Conservation (phyloP, 257 asterid genomes). For the Scutellaria baicalensis region DNA sequence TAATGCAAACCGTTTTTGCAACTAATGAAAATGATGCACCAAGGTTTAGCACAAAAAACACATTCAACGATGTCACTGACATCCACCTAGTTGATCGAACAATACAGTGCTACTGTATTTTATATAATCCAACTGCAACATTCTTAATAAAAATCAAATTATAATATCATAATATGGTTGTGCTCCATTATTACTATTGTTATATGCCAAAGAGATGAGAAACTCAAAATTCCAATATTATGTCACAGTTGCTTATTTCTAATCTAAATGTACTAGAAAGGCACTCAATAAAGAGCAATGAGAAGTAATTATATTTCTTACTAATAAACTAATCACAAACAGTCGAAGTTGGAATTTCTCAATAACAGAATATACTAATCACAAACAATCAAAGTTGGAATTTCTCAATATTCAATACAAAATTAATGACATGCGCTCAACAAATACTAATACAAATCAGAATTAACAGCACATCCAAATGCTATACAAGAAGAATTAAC, state of each 20-base stretch:
- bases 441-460: no score
- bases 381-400: no score
- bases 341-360: no score
- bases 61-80: neutral
- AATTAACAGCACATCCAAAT: no score
- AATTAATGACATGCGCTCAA: no score
- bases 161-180: neutral
- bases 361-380: no score
- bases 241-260: neutral
- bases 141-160: neutral
- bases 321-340: neutral
- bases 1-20: no score
- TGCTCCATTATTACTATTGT: neutral
- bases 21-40: neutral
- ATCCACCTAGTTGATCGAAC: neutral
- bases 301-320: neutral
- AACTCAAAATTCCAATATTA: neutral
- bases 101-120: neutral
- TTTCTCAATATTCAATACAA: no score
- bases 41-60: neutral
- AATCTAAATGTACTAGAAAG: neutral
- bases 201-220: neutral
- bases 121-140: neutral
- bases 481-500: no score
- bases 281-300: neutral